These are phyloP conservation scores for Fusarium nelsonii DNA, from an alignment of 2,329 filamentous ascomycete genomes.

Conservation along the genomic window DNA sequence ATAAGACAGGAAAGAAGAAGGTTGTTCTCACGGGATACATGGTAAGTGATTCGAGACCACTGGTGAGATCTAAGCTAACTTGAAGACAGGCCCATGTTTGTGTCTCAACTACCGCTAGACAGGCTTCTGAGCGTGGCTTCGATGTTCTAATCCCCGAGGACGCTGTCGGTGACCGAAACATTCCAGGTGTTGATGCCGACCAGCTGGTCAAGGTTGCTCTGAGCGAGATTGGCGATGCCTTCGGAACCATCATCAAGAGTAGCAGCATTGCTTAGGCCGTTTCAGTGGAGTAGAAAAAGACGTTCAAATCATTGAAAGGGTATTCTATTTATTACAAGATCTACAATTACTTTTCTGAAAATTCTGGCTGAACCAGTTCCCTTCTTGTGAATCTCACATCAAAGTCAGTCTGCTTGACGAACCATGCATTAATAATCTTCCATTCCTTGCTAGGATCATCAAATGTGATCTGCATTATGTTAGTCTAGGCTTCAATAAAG, in stretches of 20 bases:
- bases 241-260: slow-evolving; percentile 68
- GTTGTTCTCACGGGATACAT: slow-evolving; percentile 72
- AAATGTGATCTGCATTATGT: slow-evolving; percentile 61
- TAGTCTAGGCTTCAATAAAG: neutral
- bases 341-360: slow-evolving; percentile 20
- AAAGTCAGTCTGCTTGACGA: slow-evolving; percentile 71
- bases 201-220: slow-evolving; percentile 65
- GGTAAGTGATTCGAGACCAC: slow-evolving; percentile 50
- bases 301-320: neutral
- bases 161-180: slow-evolving; percentile 74
- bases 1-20: slow-evolving; percentile 65
- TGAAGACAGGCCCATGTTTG: slow-evolving; percentile 69
- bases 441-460: slow-evolving; percentile 67
- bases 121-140: slow-evolving; percentile 70
- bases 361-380: slow-evolving; percentile 56
- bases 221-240: slow-evolving; percentile 71
- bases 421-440: slow-evolving; percentile 72
- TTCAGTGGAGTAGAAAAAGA: too few relatives aligned
- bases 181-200: slow-evolving; percentile 69
- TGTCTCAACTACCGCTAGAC: slow-evolving; percentile 73
- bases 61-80: neutral
- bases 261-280: slow-evolving; percentile 44
- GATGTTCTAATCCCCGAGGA: slow-evolving; percentile 73
- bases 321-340: neutral
- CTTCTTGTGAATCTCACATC: slow-evolving; percentile 59